A percentile compares a stretch with the other conserved stretches of the same genome.
These are phyloP conservation scores for Kodamaea arcana DNA, from an alignment of 1,139 yeast species.

Conservation along the genomic window DNA sequence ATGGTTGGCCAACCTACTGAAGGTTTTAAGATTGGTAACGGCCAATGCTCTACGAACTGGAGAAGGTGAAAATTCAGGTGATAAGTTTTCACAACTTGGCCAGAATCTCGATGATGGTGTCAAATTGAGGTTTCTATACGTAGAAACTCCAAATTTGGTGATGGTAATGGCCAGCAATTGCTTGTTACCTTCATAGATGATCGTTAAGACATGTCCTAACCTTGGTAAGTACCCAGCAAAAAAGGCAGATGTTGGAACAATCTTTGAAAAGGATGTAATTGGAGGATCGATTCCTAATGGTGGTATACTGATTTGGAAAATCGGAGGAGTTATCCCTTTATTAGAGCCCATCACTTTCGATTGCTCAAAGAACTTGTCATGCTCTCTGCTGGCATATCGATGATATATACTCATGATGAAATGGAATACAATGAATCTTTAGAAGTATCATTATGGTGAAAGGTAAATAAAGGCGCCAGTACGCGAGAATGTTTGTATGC, in stretches of 20 bases:
- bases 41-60: constrained; percentile 75
- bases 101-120: constrained; percentile 63
- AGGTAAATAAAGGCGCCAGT: not conserved
- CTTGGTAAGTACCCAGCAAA: constrained; percentile 50
- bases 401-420: constrained; percentile 26
- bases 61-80: constrained; percentile 45
- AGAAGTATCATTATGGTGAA: not conserved
- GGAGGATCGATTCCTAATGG: constrained; percentile 1
- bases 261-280: constrained; percentile 14
- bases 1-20: constrained; percentile 46
- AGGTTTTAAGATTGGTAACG: constrained; percentile 65
- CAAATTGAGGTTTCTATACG: constrained; percentile 58
- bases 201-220: constrained; percentile 50
- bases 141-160: constrained; percentile 66
- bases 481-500: not conserved
- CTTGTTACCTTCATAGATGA: constrained; percentile 51
- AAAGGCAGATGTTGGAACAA: constrained; percentile 51
- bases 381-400: constrained; percentile 39
- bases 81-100: constrained; percentile 73
- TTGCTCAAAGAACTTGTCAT: constrained; percentile 20
- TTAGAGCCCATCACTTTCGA: constrained; percentile 2
- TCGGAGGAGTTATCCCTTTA: too few species aligned
- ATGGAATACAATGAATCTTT: not conserved
- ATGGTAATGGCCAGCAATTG: constrained; percentile 55
- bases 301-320: not conserved